Conservation (phyloP, 2,329 filamentous ascomycete species). For the Sclerotinia sclerotiorum region DNA sequence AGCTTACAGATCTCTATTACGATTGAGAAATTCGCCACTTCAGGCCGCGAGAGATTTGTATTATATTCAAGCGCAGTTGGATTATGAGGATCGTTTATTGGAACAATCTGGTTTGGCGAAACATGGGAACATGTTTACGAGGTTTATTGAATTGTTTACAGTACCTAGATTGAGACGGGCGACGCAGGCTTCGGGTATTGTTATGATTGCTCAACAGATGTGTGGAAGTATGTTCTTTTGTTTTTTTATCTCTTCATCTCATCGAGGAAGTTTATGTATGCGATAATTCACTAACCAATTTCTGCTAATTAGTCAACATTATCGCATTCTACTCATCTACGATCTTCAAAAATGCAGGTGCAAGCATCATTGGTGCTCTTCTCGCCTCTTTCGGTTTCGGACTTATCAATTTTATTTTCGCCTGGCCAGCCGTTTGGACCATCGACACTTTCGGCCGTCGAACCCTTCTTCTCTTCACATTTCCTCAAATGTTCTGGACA, state of each 20-base stretch:
- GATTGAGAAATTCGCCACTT: conserved; percentile 57
- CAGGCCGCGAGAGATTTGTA: conserved; percentile 64
- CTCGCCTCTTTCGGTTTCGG: conserved; percentile 66
- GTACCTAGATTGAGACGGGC: conserved; percentile 69
- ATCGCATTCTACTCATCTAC: conserved; percentile 75
- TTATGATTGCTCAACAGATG: conserved; percentile 53
- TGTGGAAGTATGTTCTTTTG: conserved; percentile 24
- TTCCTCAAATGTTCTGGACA: conserved; percentile 67
- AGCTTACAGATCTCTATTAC: conserved; percentile 57
- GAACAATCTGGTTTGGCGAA: conserved; percentile 39
- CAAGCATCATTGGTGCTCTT: conserved; percentile 54
- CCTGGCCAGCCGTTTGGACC: conserved; percentile 57
- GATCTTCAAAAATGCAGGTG: conserved; percentile 59
- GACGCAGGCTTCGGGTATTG: conserved; percentile 71
- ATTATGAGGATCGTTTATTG: conserved; percentile 46
- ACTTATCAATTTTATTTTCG: conserved; percentile 62
- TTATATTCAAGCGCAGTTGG: conserved; percentile 56
- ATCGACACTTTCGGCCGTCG: conserved; percentile 68
- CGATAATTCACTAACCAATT: background rate
- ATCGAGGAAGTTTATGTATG: background rate
- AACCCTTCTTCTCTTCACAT: conserved; percentile 62
- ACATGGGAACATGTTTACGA: conserved; percentile 51
- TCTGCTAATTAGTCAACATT: conserved; percentile 52
- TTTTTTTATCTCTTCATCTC: conserved; percentile 40
- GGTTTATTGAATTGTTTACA: conserved; percentile 67